A percentile compares a stretch with the other conserved stretches of the same genome.
Evolutionary conservation across 2,329 filamentous ascomycete species (phyloP).

Genomic region (Bertia moriformis): DNA sequence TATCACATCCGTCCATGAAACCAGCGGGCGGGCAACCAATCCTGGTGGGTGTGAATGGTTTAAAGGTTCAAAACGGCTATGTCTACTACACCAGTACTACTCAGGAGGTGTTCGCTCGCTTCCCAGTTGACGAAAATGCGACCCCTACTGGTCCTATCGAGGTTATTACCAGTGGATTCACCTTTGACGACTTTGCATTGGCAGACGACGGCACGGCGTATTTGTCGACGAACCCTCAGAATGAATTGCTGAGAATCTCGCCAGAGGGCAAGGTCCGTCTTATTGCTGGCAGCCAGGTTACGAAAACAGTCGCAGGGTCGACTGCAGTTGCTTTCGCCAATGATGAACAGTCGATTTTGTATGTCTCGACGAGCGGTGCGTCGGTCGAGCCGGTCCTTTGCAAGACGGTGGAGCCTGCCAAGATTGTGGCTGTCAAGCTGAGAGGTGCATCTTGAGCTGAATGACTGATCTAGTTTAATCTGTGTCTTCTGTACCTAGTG

Average conservation of each 20-base stretch:
- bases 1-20: conserved; percentile 14
- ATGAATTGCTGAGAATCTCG: background rate
- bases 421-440: background rate
- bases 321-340: background rate
- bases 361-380: background rate
- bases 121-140: background rate
- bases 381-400: background rate
- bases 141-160: background rate
- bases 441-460: no score
- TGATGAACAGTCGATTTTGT: background rate
- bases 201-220: background rate
- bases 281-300: background rate
- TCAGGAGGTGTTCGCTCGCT: background rate
- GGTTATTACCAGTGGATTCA: background rate
- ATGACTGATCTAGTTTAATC: no score
- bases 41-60: background rate
- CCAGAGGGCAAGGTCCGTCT: background rate
- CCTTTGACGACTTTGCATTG: background rate
- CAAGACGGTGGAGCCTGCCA: background rate
- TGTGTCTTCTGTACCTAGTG: no score
- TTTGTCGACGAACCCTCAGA: background rate
- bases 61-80: background rate
- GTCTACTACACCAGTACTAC: background rate
- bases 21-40: conserved; percentile 7
- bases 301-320: background rate